Conservation (phyloP, 495 filamentous ascomycete species). For the Penicillium odoratum region DNA sequence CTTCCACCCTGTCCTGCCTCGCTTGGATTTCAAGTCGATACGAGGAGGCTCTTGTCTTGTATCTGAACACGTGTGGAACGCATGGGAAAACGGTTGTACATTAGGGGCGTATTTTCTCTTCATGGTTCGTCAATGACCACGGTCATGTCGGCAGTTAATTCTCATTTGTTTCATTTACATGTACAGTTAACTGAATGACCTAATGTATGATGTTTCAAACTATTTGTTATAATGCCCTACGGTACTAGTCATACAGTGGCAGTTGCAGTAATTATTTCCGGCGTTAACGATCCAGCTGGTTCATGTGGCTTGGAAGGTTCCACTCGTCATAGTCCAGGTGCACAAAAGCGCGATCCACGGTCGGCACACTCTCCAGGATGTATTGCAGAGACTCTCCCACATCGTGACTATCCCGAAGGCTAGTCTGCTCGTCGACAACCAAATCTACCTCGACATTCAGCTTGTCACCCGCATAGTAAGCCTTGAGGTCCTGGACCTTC, state of each 20-base stretch:
- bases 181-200: constrained; percentile 31
- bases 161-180: constrained; percentile 15
- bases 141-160: constrained; percentile 1
- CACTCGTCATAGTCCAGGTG: constrained; percentile 80
- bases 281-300: constrained; percentile 48
- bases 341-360: constrained; percentile 68
- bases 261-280: neutral
- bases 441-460: constrained; percentile 84
- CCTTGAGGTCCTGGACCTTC: constrained; percentile 83
- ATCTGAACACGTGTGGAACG: neutral
- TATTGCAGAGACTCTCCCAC: constrained; percentile 87
- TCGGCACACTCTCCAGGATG: constrained; percentile 84
- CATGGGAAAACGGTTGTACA: neutral
- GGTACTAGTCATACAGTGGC: neutral
- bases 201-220: constrained; percentile 13
- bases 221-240: neutral
- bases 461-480: constrained; percentile 88
- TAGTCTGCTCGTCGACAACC: constrained; percentile 76
- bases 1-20: neutral
- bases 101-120: neutral
- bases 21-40: neutral
- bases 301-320: constrained; percentile 85
- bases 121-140: constrained; percentile 8
- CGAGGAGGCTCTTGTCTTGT: neutral
- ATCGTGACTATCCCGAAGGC: constrained; percentile 83